phyloP scores from a whole-genome alignment of 768 basidiomycete species.

The Nidula microcarpa region DNA sequence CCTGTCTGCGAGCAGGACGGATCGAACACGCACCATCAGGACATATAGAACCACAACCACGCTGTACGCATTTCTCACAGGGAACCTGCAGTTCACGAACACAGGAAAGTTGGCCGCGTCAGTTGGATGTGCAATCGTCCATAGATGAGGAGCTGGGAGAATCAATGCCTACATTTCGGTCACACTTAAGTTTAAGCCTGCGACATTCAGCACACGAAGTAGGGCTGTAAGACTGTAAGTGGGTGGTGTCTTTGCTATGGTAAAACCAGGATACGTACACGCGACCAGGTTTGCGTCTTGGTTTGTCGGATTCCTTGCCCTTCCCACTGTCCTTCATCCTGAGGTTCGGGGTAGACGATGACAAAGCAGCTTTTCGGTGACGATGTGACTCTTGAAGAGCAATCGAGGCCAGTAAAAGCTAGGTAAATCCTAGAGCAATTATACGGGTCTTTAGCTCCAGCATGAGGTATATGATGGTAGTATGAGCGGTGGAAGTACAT shows the following conservation, averaged over 20 bases:
- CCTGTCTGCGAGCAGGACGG: neutral
- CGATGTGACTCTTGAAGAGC: too few species aligned
- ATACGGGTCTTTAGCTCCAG: too few species aligned
- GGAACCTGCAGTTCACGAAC: constrained; percentile 46
- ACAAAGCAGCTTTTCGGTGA: too few species aligned
- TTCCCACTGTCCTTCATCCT: neutral
- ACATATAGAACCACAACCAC: constrained; percentile 74
- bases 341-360: too few species aligned
- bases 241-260: constrained; percentile 15
- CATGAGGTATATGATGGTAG: too few species aligned
- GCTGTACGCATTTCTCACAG: constrained; percentile 73
- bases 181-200: constrained; percentile 64
- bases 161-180: constrained; percentile 46
- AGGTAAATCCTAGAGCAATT: too few species aligned
- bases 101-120: constrained; percentile 2
- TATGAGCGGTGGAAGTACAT: too few species aligned
- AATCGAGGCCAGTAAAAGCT: too few species aligned
- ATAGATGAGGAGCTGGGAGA: neutral
- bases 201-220: constrained; percentile 52
- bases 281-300: constrained; percentile 44
- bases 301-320: constrained; percentile 4
- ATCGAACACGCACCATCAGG: constrained; percentile 55
- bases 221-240: constrained; percentile 29
- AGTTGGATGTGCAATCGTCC: neutral
- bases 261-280: constrained; percentile 23